These are phyloP conservation scores for Dionaea muscipula DNA, from an alignment of 179 eudicot genomes.

Conservation along the genomic window DNA sequence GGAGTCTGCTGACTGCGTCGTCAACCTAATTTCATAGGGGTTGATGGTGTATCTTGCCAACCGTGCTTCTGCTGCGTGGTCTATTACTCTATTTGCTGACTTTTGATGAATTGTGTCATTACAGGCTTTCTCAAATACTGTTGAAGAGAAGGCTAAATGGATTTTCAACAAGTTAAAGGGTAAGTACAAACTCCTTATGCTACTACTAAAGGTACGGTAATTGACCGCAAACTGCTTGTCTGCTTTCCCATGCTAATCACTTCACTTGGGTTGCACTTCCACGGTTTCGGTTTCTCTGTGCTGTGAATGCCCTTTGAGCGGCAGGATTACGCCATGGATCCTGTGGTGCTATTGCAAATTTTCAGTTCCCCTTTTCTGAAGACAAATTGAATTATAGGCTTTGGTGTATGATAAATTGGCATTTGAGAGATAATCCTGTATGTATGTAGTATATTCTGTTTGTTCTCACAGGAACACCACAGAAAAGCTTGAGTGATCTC, in stretches of 20 bases:
- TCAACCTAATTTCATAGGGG: too few relatives aligned
- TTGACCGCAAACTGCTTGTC: too few relatives aligned
- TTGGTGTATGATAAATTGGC: too few relatives aligned
- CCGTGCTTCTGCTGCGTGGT: not conserved
- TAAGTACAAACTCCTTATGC: slow-evolving; percentile 12
- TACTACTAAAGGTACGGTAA: not conserved
- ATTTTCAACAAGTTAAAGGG: slow-evolving; percentile 86
- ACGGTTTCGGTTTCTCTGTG: too few relatives aligned
- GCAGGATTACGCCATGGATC: too few relatives aligned
- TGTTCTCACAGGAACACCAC: slow-evolving; percentile 44
- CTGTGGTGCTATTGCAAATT: too few relatives aligned
- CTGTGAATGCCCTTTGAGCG: too few relatives aligned
- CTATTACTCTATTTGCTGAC: not conserved
- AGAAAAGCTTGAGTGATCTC: slow-evolving; percentile 56
- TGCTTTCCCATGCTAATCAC: not conserved
- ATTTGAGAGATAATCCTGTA: not conserved
- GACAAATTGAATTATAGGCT: too few relatives aligned
- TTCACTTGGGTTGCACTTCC: too few relatives aligned
- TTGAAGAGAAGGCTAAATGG: slow-evolving; percentile 91
- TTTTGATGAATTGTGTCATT: not conserved
- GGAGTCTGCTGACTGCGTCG: too few relatives aligned
- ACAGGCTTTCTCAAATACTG: slow-evolving; percentile 66
- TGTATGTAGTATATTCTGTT: not conserved
- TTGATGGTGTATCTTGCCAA: too few relatives aligned
- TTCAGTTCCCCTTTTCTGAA: too few relatives aligned